phyloP scores from a whole-genome alignment of 805 yeast genomes.

The Priceomyces castillae region DNA sequence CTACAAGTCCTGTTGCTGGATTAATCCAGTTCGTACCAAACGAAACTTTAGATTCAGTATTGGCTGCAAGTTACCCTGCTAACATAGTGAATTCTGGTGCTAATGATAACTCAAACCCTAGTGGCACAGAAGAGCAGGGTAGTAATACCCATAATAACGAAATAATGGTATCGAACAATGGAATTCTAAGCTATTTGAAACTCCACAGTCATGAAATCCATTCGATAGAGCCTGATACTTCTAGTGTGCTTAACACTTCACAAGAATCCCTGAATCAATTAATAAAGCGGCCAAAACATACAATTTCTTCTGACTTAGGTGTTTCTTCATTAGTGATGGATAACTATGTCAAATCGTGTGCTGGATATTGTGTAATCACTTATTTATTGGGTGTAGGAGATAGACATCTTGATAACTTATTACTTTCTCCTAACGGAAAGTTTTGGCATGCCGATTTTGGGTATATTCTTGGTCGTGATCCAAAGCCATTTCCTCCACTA shows the following conservation, averaged over 20 bases:
- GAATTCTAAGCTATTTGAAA: constrained; percentile 69
- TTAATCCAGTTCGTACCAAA: constrained; percentile 94
- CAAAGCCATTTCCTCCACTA: constrained; percentile 97
- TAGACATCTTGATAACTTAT: constrained; percentile 87
- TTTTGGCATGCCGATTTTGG: constrained; percentile 99
- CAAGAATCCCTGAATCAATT: constrained; percentile 10
- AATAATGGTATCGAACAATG: constrained; percentile 19
- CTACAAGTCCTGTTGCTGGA: constrained; percentile 90
- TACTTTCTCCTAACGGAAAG: constrained; percentile 74
- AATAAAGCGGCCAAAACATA: constrained; percentile 25
- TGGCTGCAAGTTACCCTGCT: constrained; percentile 38
- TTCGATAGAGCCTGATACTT: constrained; percentile 25
- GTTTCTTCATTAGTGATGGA: constrained; percentile 77
- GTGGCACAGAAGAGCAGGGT: neutral
- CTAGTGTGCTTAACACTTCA: constrained; percentile 19
- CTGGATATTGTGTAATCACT: constrained; percentile 96
- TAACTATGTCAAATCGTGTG: constrained; percentile 89
- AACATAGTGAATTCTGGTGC: constrained; percentile 5
- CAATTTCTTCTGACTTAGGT: constrained; percentile 39
- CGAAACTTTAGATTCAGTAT: constrained; percentile 77
- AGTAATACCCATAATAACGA: constrained; percentile 2
- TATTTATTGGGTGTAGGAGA: constrained; percentile 96
- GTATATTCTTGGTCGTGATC: constrained; percentile 93
- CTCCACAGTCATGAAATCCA: constrained; percentile 45
- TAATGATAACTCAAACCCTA: constrained; percentile 5